phyloP scores from a whole-genome alignment of 129 eudicot species.

The Erigeron canadensis region DNA sequence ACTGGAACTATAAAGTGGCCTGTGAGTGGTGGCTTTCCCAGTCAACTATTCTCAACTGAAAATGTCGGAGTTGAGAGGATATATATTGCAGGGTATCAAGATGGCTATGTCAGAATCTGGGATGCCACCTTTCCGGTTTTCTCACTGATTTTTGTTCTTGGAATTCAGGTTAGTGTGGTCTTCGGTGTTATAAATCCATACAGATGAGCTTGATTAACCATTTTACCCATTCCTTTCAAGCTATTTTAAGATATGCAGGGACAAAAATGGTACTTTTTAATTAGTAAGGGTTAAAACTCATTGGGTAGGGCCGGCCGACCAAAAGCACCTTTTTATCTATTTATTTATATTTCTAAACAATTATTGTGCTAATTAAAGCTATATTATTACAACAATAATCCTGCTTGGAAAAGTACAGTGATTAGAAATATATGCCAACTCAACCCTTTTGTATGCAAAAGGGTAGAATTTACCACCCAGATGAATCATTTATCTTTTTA shows the following conservation, averaged over 20 bases:
- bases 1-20: constrained; percentile 63
- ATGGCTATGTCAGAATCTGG: constrained; percentile 85
- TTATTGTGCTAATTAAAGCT: background rate
- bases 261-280: background rate
- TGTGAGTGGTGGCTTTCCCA: constrained; percentile 74
- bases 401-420: too few relatives aligned
- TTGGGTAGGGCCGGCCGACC: background rate
- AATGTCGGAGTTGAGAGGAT: constrained; percentile 53
- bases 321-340: background rate
- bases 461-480: too few relatives aligned
- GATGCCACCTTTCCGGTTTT: constrained; percentile 86
- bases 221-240: too few relatives aligned
- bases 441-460: too few relatives aligned
- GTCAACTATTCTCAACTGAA: constrained; percentile 49
- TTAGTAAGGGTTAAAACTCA: background rate
- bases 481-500: constrained; percentile 9
- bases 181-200: background rate
- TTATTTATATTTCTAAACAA: background rate
- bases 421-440: too few relatives aligned
- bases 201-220: background rate
- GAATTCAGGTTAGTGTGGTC: constrained; percentile 52
- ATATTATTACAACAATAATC: too few relatives aligned
- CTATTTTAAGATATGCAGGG: too few relatives aligned
- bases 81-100: constrained; percentile 92
- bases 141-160: constrained; percentile 51